Conservation (phyloP, 208 protist species). For the Phytomonas sp. region DNA sequence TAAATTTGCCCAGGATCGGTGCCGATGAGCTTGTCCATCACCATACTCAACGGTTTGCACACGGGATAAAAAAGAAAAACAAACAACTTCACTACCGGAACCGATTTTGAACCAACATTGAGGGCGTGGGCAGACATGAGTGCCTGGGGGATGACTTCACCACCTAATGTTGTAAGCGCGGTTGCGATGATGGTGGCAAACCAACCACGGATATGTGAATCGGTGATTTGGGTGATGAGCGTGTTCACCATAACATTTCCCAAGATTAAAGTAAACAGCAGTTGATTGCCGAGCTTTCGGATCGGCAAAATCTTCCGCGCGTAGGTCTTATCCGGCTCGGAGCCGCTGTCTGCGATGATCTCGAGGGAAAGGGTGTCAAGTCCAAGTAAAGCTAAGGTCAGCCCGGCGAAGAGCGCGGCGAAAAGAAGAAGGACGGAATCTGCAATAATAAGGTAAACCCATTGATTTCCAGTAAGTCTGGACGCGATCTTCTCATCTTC, state of each 20-base stretch:
- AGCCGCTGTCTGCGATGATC: conserved; percentile 86
- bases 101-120: conserved; percentile 86
- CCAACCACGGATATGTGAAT: conserved; percentile 81
- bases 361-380: conserved; percentile 92
- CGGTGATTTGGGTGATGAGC: conserved; percentile 91
- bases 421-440: conserved; percentile 85
- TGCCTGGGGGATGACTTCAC: conserved; percentile 94
- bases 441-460: conserved; percentile 68
- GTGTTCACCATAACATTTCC: conserved; percentile 96
- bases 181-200: conserved; percentile 88
- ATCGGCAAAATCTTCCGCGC: conserved; percentile 91
- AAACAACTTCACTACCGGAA: conserved; percentile 90
- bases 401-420: conserved; percentile 92
- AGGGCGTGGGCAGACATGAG: conserved; percentile 90
- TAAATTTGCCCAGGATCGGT: conserved; percentile 93
- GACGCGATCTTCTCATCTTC: conserved; percentile 10
- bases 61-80: conserved; percentile 91
- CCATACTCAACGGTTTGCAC: conserved; percentile 88
- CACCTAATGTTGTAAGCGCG: conserved; percentile 90
- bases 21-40: conserved; percentile 90
- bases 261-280: conserved; percentile 94
- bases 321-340: conserved; percentile 86
- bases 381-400: conserved; percentile 93
- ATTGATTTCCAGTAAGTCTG: conserved; percentile 26
- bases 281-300: conserved; percentile 92